Base-by-base conservation (phyloP, 1,284 basidiomycete genomes). In the Moesziomyces antarcticus region DNA sequence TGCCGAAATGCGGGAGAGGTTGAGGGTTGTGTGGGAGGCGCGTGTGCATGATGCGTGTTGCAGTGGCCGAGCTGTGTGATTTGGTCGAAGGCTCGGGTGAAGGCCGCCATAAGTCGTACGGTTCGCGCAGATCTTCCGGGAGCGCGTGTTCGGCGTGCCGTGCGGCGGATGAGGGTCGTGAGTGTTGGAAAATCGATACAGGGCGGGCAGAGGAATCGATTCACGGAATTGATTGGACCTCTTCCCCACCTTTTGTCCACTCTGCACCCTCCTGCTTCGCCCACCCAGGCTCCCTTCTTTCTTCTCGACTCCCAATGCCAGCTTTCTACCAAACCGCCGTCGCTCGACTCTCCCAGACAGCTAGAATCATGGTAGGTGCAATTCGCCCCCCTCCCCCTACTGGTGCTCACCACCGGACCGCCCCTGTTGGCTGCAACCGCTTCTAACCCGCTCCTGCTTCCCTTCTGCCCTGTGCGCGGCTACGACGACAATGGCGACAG, bases 291-390 rank as follows among this genome's bases (percentile, higher is more conserved):
- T 50, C 24, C 11, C 45, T 40, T 50, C 50, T 63, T 47, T 42
- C 46, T 27, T 55, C 51, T 54, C 30, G 41, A 52, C 52, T 27
- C 40, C 53, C 61, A 49, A 78, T 78, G 75, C 68, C 75, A 53
- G 77, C 77, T 13, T 79, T 79, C 65, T 64, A 66, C 42, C 56
- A 62, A 14, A 77, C 72, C 51, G 77, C 77, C 59, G 70, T 79
- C 52, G 58, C 66, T 45, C 56, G 77, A 65, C 71, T 79, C 18
- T 50, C 68, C 13, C 77, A 78, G 59, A 79, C 75, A 47, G 72
- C 70, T 50, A 53, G 72, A 61, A 68, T 79, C 67, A 79, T 79
- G 77, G 76, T 78, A 73, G 50, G 76, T 77, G 16, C 33, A 13
- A 9, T 13, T 50, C 11, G 41, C 37, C 25, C 16, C 18, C 44